Percentiles rank a stretch among this genome's conserved stretches.
These are phyloP conservation scores for Inonotus hispidus DNA, from an alignment of 1,284 basidiomycete species.

Conservation along the genomic window DNA sequence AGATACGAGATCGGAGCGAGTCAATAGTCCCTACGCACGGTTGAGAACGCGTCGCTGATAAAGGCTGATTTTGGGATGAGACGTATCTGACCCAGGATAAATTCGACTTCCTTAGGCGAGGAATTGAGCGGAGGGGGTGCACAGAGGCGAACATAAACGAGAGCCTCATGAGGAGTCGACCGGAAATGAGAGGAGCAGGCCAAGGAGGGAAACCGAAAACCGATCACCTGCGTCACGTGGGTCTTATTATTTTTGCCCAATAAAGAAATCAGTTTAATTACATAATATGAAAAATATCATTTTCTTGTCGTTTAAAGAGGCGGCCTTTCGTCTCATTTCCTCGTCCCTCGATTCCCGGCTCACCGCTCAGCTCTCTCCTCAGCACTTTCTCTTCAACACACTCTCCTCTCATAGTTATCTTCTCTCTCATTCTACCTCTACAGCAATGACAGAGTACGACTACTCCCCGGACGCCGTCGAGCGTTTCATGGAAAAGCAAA, in stretches of 20 bases:
- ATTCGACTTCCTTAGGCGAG: neutral
- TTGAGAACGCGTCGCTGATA: neutral
- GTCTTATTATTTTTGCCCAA: neutral
- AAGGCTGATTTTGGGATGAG: neutral
- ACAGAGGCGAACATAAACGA: neutral
- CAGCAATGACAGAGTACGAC: conserved; percentile 50
- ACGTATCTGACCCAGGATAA: neutral
- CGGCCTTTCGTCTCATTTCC: neutral
- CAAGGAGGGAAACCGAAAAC: no score
- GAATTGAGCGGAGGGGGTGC: no score
- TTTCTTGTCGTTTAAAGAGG: neutral
- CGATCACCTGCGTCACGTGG: neutral
- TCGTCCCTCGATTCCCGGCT: neutral
- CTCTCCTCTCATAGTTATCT: no score
- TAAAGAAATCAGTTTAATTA: no score
- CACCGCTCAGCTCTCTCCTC: neutral
- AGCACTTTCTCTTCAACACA: neutral
- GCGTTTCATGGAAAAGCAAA: conserved; percentile 36
- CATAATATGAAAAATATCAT: neutral
- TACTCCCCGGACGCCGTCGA: conserved; percentile 48
- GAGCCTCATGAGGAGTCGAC: no score
- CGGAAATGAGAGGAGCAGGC: no score
- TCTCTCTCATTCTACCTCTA: neutral
- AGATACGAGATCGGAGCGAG: neutral
- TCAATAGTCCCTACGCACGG: conserved; percentile 1